phyloP scores from a whole-genome alignment of 805 yeast species.

The Metschnikowia vanudenii region DNA sequence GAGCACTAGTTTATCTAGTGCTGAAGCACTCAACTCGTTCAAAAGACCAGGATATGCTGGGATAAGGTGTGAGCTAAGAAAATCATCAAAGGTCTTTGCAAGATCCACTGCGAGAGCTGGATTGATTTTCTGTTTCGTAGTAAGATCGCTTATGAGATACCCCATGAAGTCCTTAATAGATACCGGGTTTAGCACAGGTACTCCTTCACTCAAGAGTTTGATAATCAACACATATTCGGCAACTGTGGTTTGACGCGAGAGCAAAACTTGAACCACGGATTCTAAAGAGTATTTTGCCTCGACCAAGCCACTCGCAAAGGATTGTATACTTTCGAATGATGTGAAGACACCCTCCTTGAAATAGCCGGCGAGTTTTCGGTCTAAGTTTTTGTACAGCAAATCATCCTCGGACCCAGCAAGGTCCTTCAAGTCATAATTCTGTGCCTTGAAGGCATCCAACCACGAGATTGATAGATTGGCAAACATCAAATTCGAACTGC shows the following conservation, averaged over 20 bases:
- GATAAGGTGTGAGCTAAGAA: slow-evolving; percentile 10
- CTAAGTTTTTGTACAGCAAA: slow-evolving; percentile 12
- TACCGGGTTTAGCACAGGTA: slow-evolving; percentile 13
- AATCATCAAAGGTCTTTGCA: slow-evolving; percentile 13
- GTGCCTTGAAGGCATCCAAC: slow-evolving; percentile 28
- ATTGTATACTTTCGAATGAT: slow-evolving; percentile 3
- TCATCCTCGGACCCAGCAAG: slow-evolving; percentile 14
- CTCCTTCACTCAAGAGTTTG: slow-evolving; percentile 12
- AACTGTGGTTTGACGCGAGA: slow-evolving; percentile 13
- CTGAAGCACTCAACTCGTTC: slow-evolving; percentile 18
- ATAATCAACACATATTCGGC: slow-evolving; percentile 17
- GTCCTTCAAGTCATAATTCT: slow-evolving; percentile 18
- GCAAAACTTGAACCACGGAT: slow-evolving; percentile 15
- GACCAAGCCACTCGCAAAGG: slow-evolving; percentile 5
- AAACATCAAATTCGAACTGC: slow-evolving; percentile 24
- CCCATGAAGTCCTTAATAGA: slow-evolving; percentile 16
- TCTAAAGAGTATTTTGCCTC: slow-evolving; percentile 9
- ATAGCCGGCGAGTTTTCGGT: neutral
- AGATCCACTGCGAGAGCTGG: slow-evolving; percentile 8
- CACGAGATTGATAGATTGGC: slow-evolving; percentile 30
- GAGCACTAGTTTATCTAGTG: slow-evolving; percentile 27
- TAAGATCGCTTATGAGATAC: slow-evolving; percentile 16
- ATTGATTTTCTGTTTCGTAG: slow-evolving; percentile 6
- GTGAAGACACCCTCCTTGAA: slow-evolving; percentile 5
- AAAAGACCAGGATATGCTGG: slow-evolving; percentile 16